These are phyloP conservation scores for Corchorus capsularis DNA, from an alignment of 345 rosid genomes.

Conservation along the genomic window DNA sequence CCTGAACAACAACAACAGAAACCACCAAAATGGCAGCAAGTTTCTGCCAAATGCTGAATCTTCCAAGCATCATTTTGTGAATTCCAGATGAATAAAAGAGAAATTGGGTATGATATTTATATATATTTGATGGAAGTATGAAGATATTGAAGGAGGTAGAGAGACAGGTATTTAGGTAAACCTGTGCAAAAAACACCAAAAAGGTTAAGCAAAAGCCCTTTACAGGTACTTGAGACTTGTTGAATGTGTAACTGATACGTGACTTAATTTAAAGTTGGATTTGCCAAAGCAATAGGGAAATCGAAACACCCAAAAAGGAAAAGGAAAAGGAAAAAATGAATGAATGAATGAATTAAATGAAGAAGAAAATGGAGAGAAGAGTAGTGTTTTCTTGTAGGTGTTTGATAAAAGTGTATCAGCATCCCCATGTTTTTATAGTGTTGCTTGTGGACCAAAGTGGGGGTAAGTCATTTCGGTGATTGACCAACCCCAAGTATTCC, in stretches of 20 bases:
- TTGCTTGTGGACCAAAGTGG: neutral
- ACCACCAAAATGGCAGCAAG: neutral
- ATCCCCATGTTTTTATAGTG: neutral
- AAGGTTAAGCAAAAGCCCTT: neutral
- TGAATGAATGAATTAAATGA: neutral
- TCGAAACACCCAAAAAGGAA: neutral
- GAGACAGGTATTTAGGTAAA: neutral
- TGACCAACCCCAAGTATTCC: neutral
- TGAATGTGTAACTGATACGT: slow-evolving; percentile 22
- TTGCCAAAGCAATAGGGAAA: neutral
- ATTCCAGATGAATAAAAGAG: neutral
- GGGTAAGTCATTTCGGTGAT: neutral
- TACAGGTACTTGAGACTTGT: neutral
- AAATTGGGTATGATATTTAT: neutral
- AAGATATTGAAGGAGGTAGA: neutral
- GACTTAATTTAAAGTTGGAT: slow-evolving; percentile 19
- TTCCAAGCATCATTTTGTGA: slow-evolving; percentile 3
- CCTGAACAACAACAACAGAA: slow-evolving; percentile 27
- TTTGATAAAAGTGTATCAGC: neutral
- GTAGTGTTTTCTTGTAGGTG: neutral
- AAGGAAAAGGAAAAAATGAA: neutral
- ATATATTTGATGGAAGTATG: neutral
- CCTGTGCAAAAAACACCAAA: too few species aligned
- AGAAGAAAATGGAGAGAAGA: neutral
- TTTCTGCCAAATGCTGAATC: neutral